These are phyloP conservation scores for Marasmius oreades DNA, from an alignment of 1,284 basidiomycete species.

Conservation along the genomic window DNA sequence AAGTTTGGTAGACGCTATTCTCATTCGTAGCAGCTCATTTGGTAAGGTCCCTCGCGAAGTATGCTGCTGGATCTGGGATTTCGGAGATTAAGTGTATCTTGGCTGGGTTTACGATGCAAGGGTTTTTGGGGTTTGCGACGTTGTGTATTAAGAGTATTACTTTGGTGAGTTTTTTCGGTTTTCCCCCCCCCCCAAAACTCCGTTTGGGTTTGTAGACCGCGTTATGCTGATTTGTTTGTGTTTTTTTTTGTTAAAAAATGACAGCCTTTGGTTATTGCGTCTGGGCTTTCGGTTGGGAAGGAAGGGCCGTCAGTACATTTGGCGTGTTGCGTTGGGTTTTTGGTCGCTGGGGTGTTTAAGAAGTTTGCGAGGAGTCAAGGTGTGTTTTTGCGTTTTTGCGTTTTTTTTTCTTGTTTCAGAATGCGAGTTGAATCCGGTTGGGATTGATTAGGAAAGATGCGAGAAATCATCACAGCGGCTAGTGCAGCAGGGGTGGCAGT, in stretches of 20 bases:
- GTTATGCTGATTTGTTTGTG: too few relatives aligned
- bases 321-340: slow-evolving; percentile 89
- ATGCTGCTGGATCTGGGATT: slow-evolving; percentile 97
- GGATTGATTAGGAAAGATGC: slow-evolving; percentile 75
- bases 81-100: slow-evolving; percentile 99
- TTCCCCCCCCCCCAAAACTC: too few relatives aligned
- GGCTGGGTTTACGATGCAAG: slow-evolving; percentile 96
- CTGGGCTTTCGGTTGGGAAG: slow-evolving; percentile 95
- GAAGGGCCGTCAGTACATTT: slow-evolving; percentile 99
- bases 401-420: too few relatives aligned
- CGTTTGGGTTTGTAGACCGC: too few relatives aligned
- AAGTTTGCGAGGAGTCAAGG: slow-evolving; percentile 88
- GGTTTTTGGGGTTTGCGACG: slow-evolving; percentile 87
- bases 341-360: slow-evolving; percentile 81
- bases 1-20: slow-evolving; percentile 57
- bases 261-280: slow-evolving; percentile 97
- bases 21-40: slow-evolving; percentile 85
- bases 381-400: too few relatives aligned
- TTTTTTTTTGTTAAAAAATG: too few relatives aligned
- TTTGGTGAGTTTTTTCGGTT: slow-evolving; percentile 64
- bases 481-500: slow-evolving; percentile 98
- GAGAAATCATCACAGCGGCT: slow-evolving; percentile 92
- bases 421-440: too few relatives aligned
- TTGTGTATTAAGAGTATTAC: slow-evolving; percentile 91
- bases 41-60: slow-evolving; percentile 86